Evolutionary conservation across 1,284 basidiomycete genomes (phyloP).

Genomic region (Puccinia hordei): DNA sequence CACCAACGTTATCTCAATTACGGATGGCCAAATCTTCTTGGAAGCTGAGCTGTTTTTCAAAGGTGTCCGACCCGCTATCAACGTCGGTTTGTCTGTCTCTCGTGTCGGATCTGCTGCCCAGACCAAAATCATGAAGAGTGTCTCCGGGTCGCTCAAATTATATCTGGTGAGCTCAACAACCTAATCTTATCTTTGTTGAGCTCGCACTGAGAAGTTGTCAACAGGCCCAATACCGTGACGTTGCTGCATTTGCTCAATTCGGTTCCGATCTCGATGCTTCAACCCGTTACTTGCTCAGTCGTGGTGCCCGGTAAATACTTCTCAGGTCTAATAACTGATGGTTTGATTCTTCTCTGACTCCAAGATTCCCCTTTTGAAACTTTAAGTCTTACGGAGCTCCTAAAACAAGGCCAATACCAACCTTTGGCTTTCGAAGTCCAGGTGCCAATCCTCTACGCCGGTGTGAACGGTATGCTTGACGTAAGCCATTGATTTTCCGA

Average conservation of each 20-base stretch:
- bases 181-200: neutral
- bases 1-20: slow-evolving; percentile 89
- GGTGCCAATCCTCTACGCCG: slow-evolving; percentile 97
- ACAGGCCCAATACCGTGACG: slow-evolving; percentile 92
- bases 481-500: slow-evolving; percentile 52
- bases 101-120: slow-evolving; percentile 99
- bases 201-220: slow-evolving; percentile 1
- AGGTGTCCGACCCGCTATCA: slow-evolving; percentile 98
- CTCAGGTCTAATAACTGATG: neutral
- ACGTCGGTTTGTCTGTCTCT: slow-evolving; percentile 99
- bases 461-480: slow-evolving; percentile 84
- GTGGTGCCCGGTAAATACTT: slow-evolving; percentile 65
- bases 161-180: slow-evolving; percentile 70
- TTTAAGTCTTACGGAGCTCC: slow-evolving; percentile 94
- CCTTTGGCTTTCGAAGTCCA: slow-evolving; percentile 85
- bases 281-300: slow-evolving; percentile 91
- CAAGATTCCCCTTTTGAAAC: neutral
- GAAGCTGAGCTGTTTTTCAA: slow-evolving; percentile 97
- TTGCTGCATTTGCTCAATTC: slow-evolving; percentile 98
- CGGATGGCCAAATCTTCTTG: slow-evolving; percentile 98
- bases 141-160: slow-evolving; percentile 97
- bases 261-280: slow-evolving; percentile 99
- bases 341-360: slow-evolving; percentile 35
- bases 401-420: slow-evolving; percentile 99
- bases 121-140: slow-evolving; percentile 99